Evolutionary conservation across 495 filamentous ascomycete species (phyloP), one percentile per base, ranked within the genome.

Genomic region (Penicillium coffeae): DNA sequence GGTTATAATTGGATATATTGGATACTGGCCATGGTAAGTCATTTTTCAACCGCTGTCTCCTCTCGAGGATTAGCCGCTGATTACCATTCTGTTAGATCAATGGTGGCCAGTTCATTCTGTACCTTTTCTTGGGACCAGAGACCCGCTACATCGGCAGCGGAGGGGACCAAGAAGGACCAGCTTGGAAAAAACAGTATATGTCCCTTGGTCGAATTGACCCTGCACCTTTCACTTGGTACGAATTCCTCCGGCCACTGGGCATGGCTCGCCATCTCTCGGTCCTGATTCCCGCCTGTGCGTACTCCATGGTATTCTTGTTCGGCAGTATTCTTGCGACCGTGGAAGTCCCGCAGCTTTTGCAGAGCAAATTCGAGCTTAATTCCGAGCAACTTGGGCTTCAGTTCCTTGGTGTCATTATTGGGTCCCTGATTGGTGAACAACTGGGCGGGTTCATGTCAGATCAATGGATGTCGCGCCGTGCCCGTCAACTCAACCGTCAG

Each of bases 121-220:
- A 75, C 39, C 37, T 81, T 41, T 72, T 80, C 66, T 68, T 81
- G 47, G 73, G 76, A n/a, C 74, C 76, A 1, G 80, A 83, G 63
- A 80, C 80, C 8, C 76, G 72, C 36, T 82, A 81, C 45, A 58
- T 77, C 35, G 64, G 63, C 34, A 34, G 42, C 21, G 54, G 62
- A 16, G 42, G 60, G 1, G 21, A 61, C 3, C 50, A 62, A 7
- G 21, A 43, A 30, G 54, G 53, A 1, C 68, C 72, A 5, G 53
- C 47, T 12, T 66, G 73, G 54, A 68, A 71, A 36, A 63, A 63
- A 30, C 52, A 75, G 53, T 79, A 79, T 50, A 40, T 77, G 33
- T 60, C 51, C 22, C 54, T 81, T 48, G 48, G 58, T 8, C 69
- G 74, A 33, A 76, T 81, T 53, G 74, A 78, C 48, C 70, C 75